A percentile compares a stretch with the other conserved stretches of the same genome.
Evolutionary conservation across 1,139 yeast genomes (phyloP).

Genomic region (Magnusiomyces starmeri): DNA sequence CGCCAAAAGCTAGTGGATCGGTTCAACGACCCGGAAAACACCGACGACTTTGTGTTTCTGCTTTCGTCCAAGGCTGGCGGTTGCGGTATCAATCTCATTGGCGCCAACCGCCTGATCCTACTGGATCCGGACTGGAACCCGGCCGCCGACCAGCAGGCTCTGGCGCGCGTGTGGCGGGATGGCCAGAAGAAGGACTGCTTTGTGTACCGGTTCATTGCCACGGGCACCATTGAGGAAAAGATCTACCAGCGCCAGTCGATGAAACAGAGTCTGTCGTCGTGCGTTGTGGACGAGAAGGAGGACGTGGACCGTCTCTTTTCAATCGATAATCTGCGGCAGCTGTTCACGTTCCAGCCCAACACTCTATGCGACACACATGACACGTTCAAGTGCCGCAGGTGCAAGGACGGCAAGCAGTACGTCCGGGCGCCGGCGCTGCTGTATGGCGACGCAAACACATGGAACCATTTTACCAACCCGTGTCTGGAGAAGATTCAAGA

Average conservation of each 20-base stretch:
- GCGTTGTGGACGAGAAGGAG: constrained; percentile 94
- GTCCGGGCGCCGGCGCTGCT: constrained; percentile 77
- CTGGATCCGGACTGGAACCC: constrained; percentile 99
- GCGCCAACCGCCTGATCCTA: constrained; percentile 83
- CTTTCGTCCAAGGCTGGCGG: constrained; percentile 98
- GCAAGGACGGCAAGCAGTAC: constrained; percentile 61
- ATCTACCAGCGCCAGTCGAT: constrained; percentile 95
- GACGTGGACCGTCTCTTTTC: constrained; percentile 91
- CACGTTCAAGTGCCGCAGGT: constrained; percentile 81
- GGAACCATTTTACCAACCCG: constrained; percentile 80
- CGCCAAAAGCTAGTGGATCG: constrained; percentile 87
- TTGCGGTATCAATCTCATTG: constrained; percentile 93
- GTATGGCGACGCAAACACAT: constrained; percentile 95
- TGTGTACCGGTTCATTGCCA: constrained; percentile 84
- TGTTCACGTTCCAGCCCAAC: constrained; percentile 61
- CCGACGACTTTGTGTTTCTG: constrained; percentile 71
- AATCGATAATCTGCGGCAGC: constrained; percentile 66
- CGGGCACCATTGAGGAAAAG: constrained; percentile 95
- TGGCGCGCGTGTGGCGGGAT: constrained; percentile 98
- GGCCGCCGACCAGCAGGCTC: constrained; percentile 96
- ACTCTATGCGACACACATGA: constrained; percentile 90
- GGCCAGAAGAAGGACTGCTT: constrained; percentile 97
- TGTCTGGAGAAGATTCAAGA: constrained; percentile 66
- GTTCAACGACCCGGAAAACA: constrained; percentile 84
- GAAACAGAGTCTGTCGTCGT: constrained; percentile 86